phyloP scores from a whole-genome alignment of 2,329 filamentous ascomycete species.

The Chaetomiaceae sp. region DNA sequence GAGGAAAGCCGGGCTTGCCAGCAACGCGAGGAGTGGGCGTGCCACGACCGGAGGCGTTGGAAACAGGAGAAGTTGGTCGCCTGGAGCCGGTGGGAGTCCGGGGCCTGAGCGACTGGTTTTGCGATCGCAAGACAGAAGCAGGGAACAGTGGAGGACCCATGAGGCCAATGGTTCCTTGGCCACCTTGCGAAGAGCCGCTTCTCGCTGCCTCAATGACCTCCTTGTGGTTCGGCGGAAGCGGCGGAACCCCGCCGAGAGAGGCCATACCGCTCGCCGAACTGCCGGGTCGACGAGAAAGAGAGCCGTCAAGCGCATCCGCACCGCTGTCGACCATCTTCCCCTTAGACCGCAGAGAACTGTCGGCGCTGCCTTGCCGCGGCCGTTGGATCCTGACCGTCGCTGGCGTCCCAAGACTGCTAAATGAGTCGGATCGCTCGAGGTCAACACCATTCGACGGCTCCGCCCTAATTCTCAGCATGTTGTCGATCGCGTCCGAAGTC shows the following conservation, averaged over 20 bases:
- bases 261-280: slow-evolving; percentile 63
- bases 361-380: slow-evolving; percentile 42
- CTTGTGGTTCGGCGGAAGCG: slow-evolving; percentile 75
- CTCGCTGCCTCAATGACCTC: slow-evolving; percentile 78
- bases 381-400: slow-evolving; percentile 34
- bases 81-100: slow-evolving; percentile 53
- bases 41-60: slow-evolving; percentile 44
- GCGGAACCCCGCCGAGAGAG: slow-evolving; percentile 49
- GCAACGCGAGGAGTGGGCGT: slow-evolving; percentile 51
- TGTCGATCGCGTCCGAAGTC: slow-evolving; percentile 76
- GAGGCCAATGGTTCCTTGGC: slow-evolving; percentile 24
- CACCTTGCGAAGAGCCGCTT: slow-evolving; percentile 45
- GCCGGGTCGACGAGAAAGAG: slow-evolving; percentile 50
- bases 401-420: slow-evolving; percentile 28
- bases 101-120: slow-evolving; percentile 43
- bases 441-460: slow-evolving; percentile 25
- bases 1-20: slow-evolving; percentile 39
- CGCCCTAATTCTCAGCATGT: slow-evolving; percentile 56
- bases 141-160: slow-evolving; percentile 87
- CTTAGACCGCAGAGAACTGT: slow-evolving; percentile 36
- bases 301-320: slow-evolving; percentile 30
- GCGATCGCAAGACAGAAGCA: slow-evolving; percentile 58
- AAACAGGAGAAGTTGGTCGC: slow-evolving; percentile 39
- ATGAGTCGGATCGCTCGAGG: slow-evolving; percentile 34
- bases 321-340: slow-evolving; percentile 33